Evolutionary conservation across 768 basidiomycete genomes (phyloP), one percentile per base, ranked within the genome.

Genomic region (Leccinellum albellum): DNA sequence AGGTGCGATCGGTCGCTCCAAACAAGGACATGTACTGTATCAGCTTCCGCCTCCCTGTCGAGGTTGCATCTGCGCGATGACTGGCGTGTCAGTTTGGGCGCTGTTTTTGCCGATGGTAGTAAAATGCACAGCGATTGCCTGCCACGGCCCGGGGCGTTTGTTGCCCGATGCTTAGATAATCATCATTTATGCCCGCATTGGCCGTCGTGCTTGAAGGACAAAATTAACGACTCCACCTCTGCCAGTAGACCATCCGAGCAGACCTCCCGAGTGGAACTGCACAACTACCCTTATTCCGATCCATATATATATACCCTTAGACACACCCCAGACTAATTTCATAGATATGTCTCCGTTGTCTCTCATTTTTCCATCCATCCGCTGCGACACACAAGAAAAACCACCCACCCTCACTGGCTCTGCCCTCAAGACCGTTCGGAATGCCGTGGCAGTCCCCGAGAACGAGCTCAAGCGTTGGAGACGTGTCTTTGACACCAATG

Each of bases 1-100:
- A 86, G 61, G 95, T 99, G 50, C 86, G 97, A 54, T 88, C 89
- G 10, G 97, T 98, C 10, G 94, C 97, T 1, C 96, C 96, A 7
- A 89, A 85, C 73, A 98, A 99, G 74, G 88, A 94, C 66, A 98
- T 98, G 96, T 98, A 95, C 72, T 95, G 96, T 72, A 82, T 99
- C 54, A 89, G 89, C 71, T 98, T 99, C 79, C 72, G 83, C 61
- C 76, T 91, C 9, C 86, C 87, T 20, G 69, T 68, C 46, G 71
- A 66, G 35, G 76, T 77, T 9, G 80, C 79, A 5, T 75, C 70
- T 51, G 68, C 51, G 17, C 49, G 53, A 23, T 66, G 52, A 66
- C 56, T 37, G 37, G 50, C 17, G 15, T 53, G 8, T 44, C 23
- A 15, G 17, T 21, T 21, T 3, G 12, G 7, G 24, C 42, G 47